Evolutionary conservation across 2,329 filamentous ascomycete genomes (phyloP).

Genomic region (Verticillium klebahnii): DNA sequence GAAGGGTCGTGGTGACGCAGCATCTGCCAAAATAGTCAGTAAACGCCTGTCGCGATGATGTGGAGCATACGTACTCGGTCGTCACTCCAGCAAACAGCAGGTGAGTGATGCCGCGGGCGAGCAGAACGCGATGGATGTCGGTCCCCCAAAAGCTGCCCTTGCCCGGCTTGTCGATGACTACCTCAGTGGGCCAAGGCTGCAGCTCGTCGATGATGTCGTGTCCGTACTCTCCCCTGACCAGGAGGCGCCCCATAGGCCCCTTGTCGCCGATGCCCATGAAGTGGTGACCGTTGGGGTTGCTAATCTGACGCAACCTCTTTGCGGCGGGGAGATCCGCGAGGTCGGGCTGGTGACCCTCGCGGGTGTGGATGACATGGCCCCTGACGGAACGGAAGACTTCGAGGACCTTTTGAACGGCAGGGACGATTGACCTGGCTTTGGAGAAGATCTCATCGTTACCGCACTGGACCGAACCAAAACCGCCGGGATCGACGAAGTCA

Average conservation of each 20-base stretch:
- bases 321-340: constrained; percentile 47
- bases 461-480: constrained; percentile 45
- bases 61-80: constrained; percentile 36
- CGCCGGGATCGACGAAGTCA: constrained; percentile 40
- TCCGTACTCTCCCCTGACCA: constrained; percentile 48
- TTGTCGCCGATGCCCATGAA: constrained; percentile 43
- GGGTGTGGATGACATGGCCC: constrained; percentile 42
- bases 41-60: not conserved
- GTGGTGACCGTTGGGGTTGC: constrained; percentile 34
- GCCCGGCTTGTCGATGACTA: constrained; percentile 53
- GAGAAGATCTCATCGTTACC: constrained; percentile 29
- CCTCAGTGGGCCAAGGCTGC: constrained; percentile 42
- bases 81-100: constrained; percentile 54
- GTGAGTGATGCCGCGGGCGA: constrained; percentile 52
- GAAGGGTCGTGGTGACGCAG: constrained; percentile 14
- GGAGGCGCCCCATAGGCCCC: constrained; percentile 46
- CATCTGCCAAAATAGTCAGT: not conserved
- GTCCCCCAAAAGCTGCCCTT: constrained; percentile 58
- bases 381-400: constrained; percentile 30
- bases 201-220: constrained; percentile 52
- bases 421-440: constrained; percentile 36
- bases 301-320: constrained; percentile 43
- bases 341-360: constrained; percentile 47
- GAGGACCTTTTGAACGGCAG: constrained; percentile 33
- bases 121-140: constrained; percentile 44